Base-by-base conservation (phyloP, 2,329 filamentous ascomycete genomes). In the Onygenales sp. region DNA sequence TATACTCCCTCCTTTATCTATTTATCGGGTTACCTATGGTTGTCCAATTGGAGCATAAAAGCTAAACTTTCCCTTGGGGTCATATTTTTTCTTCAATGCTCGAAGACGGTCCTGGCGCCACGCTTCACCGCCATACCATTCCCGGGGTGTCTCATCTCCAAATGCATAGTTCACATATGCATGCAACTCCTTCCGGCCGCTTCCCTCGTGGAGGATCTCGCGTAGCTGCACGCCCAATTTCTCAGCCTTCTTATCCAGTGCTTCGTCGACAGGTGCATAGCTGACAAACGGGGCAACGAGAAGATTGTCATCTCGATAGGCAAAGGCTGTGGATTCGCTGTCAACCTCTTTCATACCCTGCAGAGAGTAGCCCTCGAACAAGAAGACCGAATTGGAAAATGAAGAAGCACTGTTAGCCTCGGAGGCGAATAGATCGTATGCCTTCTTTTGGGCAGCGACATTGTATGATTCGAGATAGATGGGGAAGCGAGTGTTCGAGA, bases 291-390 rank as follows among this genome's bases (percentile, higher is more conserved):
- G 64, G 0, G 64, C 60, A 13, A 58, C 56, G 36, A 77, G 69
- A 6, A 79, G 58, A 58, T 75, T 73, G 50, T 75, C 72, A 1
- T 62, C 57, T 2, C 78, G 72, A 63, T 72, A 73, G 14, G 76
- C 69, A 54, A 73, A 80, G 1, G 77, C 76, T 2, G 71, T 69
- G 1, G 69, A 67, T 8, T 63, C 60, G 31, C 56, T 58, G 45
- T 63, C 56, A 41, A 76, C 59, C 0, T 62, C 64, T 51, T 70
- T 60, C 2, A 81, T 72, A 1, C 72, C 78, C 21, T 72, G 63
- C 7, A 62, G 64, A 1, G 77, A 72, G 63, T 82, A 82, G 2
- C 75, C 75, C 60, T 83, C 79, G 52, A 82, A 77, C 72, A 81
- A 75, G 65, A 81, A 77, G 44, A 80, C 66, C 1, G 72, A 73